A percentile compares a stretch with the other conserved stretches of the same genome.
These are phyloP conservation scores for Ophiosphaerella korrae DNA, from an alignment of 2,329 filamentous ascomycete species.

Conservation along the genomic window DNA sequence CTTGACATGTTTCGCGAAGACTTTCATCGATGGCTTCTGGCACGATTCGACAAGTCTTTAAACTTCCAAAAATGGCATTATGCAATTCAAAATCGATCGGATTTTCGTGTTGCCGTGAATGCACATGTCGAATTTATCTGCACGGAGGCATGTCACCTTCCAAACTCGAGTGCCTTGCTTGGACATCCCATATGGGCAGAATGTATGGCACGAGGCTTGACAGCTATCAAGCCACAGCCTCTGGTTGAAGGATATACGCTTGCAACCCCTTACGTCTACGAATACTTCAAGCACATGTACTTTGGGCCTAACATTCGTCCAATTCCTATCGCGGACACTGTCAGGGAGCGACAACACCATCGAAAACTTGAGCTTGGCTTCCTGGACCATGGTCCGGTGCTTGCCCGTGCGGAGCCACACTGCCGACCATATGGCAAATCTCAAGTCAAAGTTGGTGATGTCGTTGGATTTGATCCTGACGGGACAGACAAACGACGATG, in stretches of 20 bases:
- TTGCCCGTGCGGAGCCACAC: not conserved
- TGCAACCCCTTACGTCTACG: slow-evolving; percentile 71
- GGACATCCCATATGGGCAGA: slow-evolving; percentile 62
- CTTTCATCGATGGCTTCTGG: slow-evolving; percentile 64
- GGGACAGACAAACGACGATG: slow-evolving; percentile 58
- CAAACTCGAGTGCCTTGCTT: slow-evolving; percentile 39
- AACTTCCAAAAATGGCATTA: slow-evolving; percentile 62
- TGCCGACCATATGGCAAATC: slow-evolving; percentile 10
- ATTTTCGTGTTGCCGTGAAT: slow-evolving; percentile 68
- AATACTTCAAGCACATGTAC: slow-evolving; percentile 67
- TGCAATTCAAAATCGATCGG: slow-evolving; percentile 48
- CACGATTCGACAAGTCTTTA: slow-evolving; percentile 50
- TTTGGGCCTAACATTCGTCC: slow-evolving; percentile 60
- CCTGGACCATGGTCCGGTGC: slow-evolving; percentile 2
- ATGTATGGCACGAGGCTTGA: slow-evolving; percentile 20
- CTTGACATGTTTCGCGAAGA: slow-evolving; percentile 62
- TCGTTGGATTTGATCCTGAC: slow-evolving; percentile 55
- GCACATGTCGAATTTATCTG: slow-evolving; percentile 68
- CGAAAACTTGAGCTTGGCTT: slow-evolving; percentile 26
- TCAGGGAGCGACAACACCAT: slow-evolving; percentile 11
- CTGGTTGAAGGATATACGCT: slow-evolving; percentile 55
- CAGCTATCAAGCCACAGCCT: slow-evolving; percentile 21
- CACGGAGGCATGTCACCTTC: slow-evolving; percentile 64
- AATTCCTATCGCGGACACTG: slow-evolving; percentile 7
- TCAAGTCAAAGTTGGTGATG: slow-evolving; percentile 52